phyloP scores from a whole-genome alignment of 1,284 basidiomycete genomes.

The Boletus semigastroideus region DNA sequence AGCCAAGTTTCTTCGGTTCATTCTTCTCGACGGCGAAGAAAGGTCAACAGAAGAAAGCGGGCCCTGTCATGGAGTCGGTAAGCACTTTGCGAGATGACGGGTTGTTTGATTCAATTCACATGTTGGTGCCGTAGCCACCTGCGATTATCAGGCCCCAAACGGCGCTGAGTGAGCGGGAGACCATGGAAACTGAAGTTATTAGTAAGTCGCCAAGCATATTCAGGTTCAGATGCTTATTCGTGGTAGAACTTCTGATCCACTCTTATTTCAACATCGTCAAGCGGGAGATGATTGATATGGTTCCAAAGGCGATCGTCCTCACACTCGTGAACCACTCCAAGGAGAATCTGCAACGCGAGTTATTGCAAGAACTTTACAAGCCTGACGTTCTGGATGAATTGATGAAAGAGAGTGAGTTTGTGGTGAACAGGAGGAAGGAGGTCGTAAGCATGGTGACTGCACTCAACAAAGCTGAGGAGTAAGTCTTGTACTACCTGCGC shows the following conservation, averaged over 20 bases:
- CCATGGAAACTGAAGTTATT: slow-evolving; percentile 99
- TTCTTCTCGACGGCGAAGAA: slow-evolving; percentile 87
- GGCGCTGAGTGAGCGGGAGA: slow-evolving; percentile 93
- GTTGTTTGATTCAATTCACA: neutral
- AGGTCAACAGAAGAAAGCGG: slow-evolving; percentile 67
- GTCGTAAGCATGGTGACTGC: slow-evolving; percentile 86
- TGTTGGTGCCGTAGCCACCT: slow-evolving; percentile 59
- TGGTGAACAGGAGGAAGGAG: slow-evolving; percentile 85
- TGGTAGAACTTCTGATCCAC: slow-evolving; percentile 80
- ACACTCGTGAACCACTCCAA: slow-evolving; percentile 93
- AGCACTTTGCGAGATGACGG: slow-evolving; percentile 16
- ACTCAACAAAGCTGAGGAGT: slow-evolving; percentile 91
- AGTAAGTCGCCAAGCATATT: slow-evolving; percentile 60
- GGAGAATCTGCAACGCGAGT: slow-evolving; percentile 88
- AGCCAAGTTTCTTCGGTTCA: slow-evolving; percentile 91
- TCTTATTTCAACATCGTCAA: slow-evolving; percentile 98
- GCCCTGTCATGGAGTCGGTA: slow-evolving; percentile 78
- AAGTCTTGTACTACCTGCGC: slow-evolving; percentile 35
- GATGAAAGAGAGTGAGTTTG: slow-evolving; percentile 88
- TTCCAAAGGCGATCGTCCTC: slow-evolving; percentile 94
- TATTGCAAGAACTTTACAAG: slow-evolving; percentile 88
- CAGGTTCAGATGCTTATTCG: neutral
- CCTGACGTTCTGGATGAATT: slow-evolving; percentile 90
- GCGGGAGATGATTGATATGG: slow-evolving; percentile 99
- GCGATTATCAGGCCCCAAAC: slow-evolving; percentile 87